Evolutionary conservation across 108 stramenopile genomes (phyloP), one percentile per base, ranked within the genome.

Genomic region (Heterococcus sp.): DNA sequence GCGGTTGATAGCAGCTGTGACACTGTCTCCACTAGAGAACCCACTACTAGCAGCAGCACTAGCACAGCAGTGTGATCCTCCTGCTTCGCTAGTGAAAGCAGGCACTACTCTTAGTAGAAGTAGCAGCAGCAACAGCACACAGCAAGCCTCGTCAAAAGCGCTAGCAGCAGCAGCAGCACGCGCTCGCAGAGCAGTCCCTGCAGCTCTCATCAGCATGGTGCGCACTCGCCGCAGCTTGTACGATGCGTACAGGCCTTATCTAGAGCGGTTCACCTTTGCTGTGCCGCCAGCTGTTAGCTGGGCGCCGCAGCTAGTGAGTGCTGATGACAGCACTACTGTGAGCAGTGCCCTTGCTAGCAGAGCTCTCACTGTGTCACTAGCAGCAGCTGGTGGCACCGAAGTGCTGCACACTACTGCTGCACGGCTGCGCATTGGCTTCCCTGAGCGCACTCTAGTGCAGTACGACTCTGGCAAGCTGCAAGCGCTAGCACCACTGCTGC

Each of bases 381-480:
- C n/a, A n/a, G n/a, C n/a, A n/a, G n/a, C n/a, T n/a, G 46, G 46
- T 21, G 46, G 46, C 46, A 8, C 21, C 14, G 46, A 58, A 21
- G 14, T 58, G 14, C 46, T 58, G 46, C 46, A 58, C 46, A 21
- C 46, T 8, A 14, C 46, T 21, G 46, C 14, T 21, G 8, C 46
- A 21, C 46, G 46, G 14, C 8, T 74, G 81, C 71, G 70, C 64
- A 65, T 82, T 30, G 63, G 32, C 68, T 97, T 99, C 74, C 98
- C 97, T 4, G 96, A 97, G 81, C 92, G 94, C 37, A 92, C 93
- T 69, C 85, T 98, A 3, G 87, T 97, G 27, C 96, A 99, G 74
- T 97, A 88, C 76, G 98, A 99, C 86, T 91, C 95, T 21, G 96
- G 96, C 0, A 97, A 99, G 82, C 90, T 97, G n/a, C 95, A 97